Evolutionary conservation across 164 flowering plant species (phyloP), one percentile per base, ranked within the genome.

Genomic region (Aristolochia contorta): DNA sequence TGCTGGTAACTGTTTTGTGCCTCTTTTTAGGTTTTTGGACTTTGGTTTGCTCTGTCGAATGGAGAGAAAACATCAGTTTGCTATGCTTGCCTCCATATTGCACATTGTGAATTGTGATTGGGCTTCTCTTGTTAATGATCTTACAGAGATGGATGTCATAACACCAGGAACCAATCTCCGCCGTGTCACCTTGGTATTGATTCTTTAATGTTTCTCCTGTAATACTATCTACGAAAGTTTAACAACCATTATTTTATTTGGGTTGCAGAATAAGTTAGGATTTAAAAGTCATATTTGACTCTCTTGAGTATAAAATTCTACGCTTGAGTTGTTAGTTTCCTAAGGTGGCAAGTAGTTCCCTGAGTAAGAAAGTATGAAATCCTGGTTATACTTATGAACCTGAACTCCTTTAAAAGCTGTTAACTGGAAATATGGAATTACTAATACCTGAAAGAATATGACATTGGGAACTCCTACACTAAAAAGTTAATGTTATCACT

Each of bases 71-170:
- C 99, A 93, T 77, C 94, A 86, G 71, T 73, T 69, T 71, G 97
- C 99, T 9, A 90, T 93, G 95, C 94, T 93, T 63, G 88, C 91
- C 41, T 82, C 97, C 46, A 86, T 90, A 47, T 78, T 93, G 62
- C 91, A 93, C 75, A 88, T 93, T 50, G 97, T 88, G 50, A 84
- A 83, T 78, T 94, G 95, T 30, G 96, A 93, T 66, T 93, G 99
- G 99, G 76, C 77, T 46, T 80, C 85, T 46, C 96, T 93, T 72
- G 88, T 93, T 65, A 64, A 71, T 47, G 86, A 83, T 74, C 74
- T 93, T 54, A 63, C 65, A 48, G 87, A 90, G 51, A 88, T 93
- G 97, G 99, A 90, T 77, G 83, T 90, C 64, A 80, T 81, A 16
- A 86, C 74, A 75, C 85, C 92, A 48, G 97, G 96, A 60, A 80